Percentiles rank a stretch among this genome's conserved stretches.
phyloP scores from a whole-genome alignment of 2,329 filamentous ascomycete genomes.

The Aspergillus pseudoviridinutans region DNA sequence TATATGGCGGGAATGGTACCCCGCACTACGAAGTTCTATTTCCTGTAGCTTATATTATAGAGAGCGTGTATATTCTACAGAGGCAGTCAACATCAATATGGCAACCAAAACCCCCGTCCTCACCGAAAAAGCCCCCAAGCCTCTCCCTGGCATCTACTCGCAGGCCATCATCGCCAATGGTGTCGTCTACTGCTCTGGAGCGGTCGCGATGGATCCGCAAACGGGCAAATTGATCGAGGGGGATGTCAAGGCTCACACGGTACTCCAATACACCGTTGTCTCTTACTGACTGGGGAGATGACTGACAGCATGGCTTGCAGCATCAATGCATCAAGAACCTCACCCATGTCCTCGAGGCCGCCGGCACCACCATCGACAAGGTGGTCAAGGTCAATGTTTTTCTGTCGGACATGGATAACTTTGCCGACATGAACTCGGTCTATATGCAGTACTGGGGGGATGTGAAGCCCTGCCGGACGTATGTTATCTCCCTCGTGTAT shows the following conservation, averaged over 20 bases:
- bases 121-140: conserved; percentile 49
- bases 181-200: conserved; percentile 68
- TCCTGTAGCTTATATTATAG: too few relatives aligned
- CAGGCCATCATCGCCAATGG: conserved; percentile 61
- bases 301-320: conserved; percentile 16
- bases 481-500: conserved; percentile 6
- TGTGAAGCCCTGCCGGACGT: conserved; percentile 55
- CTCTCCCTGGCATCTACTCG: conserved; percentile 53
- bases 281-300: background rate
- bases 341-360: conserved; percentile 55
- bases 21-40: background rate
- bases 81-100: conserved; percentile 13
- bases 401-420: conserved; percentile 62
- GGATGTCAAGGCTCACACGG: conserved; percentile 52
- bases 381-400: conserved; percentile 67
- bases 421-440: conserved; percentile 74
- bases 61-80: too few relatives aligned
- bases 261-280: conserved; percentile 23
- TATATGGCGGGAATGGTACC: background rate
- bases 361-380: conserved; percentile 56
- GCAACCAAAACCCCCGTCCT: conserved; percentile 38
- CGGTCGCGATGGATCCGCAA: conserved; percentile 55
- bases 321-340: conserved; percentile 59
- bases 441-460: conserved; percentile 69
- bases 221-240: conserved; percentile 55